Base-by-base conservation (phyloP, 1,284 basidiomycete genomes). In the Limonomyces culmigenus region DNA sequence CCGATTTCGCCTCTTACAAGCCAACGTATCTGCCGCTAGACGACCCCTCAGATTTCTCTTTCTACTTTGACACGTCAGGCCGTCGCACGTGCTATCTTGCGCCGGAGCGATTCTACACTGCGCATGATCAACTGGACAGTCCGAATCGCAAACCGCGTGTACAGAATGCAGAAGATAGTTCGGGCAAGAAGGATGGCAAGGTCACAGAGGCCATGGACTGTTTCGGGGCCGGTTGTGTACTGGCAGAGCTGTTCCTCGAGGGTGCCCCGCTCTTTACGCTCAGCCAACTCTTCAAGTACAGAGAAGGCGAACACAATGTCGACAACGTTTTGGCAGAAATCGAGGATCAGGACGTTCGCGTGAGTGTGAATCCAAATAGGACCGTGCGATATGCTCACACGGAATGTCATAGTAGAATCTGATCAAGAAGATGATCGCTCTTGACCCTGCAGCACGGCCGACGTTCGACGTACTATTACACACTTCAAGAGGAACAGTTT, bases 201-300 rank as follows among this genome's bases (percentile, higher is more conserved):
- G 78, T 98, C 16, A 91, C 87, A 0, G 91, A 99, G 55, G 70
- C 85, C 3, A 98, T 99, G 95, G 95, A 99, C 52, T 86, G 93
- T 36, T 99, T 98, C 51, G 89, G 89, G 41, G 72, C 77, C 0
- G 95, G 95, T 20, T 98, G 93, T 53, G 92, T 97, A 13, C 74
- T 98, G 21, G 88, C 92, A 1, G 95, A 99, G 56, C 67, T 98
- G 41, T 98, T 95, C 63, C 66, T 92, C 30, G 95, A 99, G 51
- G 95, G 95, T 1, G 75, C 85, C 0, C 86, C 87, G 1, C 68
- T 95, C 27, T 98, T 98, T 60, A 93, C 87, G 0, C 65, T 98
- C 32, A 89, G 85, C 49, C 93, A 97, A 51, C 62, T 99, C 36
- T 97, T 89, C 68, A 92, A 93, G 52, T 99, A 95, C 48, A 65